Conservation (phyloP, 352 stramenopile genomes). For the Plasmopara viticola region DNA sequence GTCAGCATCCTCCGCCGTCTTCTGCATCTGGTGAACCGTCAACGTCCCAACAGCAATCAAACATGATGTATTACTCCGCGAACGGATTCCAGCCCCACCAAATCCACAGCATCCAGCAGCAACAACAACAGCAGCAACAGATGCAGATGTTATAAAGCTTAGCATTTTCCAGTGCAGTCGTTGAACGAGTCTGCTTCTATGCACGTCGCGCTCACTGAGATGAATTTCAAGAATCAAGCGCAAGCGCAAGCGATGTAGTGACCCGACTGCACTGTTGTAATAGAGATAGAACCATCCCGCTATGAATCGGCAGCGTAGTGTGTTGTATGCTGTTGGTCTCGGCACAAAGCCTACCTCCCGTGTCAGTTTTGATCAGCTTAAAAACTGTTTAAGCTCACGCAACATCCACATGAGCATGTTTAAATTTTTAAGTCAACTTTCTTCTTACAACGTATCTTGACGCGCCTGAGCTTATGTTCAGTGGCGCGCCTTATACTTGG, state of each 20-base stretch:
- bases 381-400: conserved; percentile 19
- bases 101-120: conserved; percentile 63
- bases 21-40: conserved; percentile 20
- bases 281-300: conserved; percentile 32
- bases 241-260: conserved; percentile 16
- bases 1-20: conserved; percentile 30
- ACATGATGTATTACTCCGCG: conserved; percentile 73
- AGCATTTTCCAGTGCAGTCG: conserved; percentile 14
- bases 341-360: conserved; percentile 16
- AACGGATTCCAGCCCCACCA: conserved; percentile 56
- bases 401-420: conserved; percentile 16
- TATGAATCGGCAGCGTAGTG: conserved; percentile 17
- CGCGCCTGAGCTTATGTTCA: conserved; percentile 8
- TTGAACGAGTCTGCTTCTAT: conserved; percentile 13
- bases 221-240: conserved; percentile 10
- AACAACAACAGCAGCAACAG: conserved; percentile 25
- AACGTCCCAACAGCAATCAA: conserved; percentile 25
- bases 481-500: conserved; percentile 19
- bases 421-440: conserved; percentile 1
- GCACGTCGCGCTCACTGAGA: conserved; percentile 20
- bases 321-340: conserved; percentile 22
- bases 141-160: conserved; percentile 69
- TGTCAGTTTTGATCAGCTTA: conserved; percentile 27
- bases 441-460: background rate
- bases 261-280: conserved; percentile 19